Conservation (phyloP, 192 early-diverging fungal species). For the Dissophora globulifera region DNA sequence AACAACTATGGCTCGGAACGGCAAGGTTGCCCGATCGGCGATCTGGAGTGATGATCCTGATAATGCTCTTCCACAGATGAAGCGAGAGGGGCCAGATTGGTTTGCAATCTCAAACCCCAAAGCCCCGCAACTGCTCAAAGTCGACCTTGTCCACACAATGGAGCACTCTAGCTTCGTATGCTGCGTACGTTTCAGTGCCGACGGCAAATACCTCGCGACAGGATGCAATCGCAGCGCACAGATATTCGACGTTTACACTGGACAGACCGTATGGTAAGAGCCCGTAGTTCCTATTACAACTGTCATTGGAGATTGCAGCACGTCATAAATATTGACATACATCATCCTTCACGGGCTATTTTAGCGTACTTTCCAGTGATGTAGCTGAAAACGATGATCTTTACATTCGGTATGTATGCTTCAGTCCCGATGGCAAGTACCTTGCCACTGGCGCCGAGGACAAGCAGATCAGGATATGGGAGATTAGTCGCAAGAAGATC, state of each 20-base stretch:
- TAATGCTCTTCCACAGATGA: conserved; percentile 74
- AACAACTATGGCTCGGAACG: conserved; percentile 14
- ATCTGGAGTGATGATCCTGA: conserved; percentile 72
- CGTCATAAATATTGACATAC: no score
- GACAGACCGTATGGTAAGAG: conserved; percentile 74
- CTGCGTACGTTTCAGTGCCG: conserved; percentile 94
- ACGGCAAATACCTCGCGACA: conserved; percentile 92
- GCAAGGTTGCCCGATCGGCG: conserved; percentile 14
- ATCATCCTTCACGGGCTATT: no score
- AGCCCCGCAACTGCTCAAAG: conserved; percentile 68
- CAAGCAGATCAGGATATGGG: conserved; percentile 89
- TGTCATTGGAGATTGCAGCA: no score
- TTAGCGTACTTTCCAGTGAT: conserved; percentile 82
- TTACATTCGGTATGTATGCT: conserved; percentile 96
- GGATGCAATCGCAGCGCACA: conserved; percentile 94
- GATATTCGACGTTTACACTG: conserved; percentile 85
- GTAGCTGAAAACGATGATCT: conserved; percentile 82
- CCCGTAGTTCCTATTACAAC: no score
- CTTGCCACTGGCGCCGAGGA: conserved; percentile 98
- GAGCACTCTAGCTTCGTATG: conserved; percentile 91
- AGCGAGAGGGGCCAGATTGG: conserved; percentile 90
- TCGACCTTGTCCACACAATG: conserved; percentile 70
- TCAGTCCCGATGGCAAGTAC: conserved; percentile 90
- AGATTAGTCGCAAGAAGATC: conserved; percentile 70
- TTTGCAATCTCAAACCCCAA: conserved; percentile 84